phyloP scores from a whole-genome alignment of 441 rosid species.

The Eutrema salsugineum region DNA sequence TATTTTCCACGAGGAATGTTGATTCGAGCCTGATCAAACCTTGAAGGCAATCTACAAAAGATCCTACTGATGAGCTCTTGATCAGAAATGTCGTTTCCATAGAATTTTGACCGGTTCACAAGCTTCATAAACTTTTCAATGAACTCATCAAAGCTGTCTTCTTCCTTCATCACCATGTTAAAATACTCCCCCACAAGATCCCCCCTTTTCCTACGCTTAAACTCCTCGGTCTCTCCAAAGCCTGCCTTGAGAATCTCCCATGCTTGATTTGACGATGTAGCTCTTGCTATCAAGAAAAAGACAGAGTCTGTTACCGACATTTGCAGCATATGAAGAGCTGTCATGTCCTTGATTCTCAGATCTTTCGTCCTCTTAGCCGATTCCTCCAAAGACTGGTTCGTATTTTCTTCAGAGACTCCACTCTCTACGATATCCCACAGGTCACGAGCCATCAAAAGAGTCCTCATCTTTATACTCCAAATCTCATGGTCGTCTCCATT shows the following conservation, averaged over 20 bases:
- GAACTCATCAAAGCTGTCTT: not conserved
- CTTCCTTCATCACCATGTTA: not conserved
- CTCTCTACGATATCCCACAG: not conserved
- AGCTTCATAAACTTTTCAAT: not conserved
- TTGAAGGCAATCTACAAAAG: not conserved
- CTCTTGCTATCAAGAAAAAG: not conserved
- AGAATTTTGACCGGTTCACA: not conserved
- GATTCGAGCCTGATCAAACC: too few relatives aligned
- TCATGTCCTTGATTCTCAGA: not conserved
- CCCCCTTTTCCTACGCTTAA: not conserved
- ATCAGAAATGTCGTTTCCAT: not conserved
- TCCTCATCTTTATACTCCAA: not conserved
- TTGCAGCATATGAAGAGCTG: slow-evolving; percentile 2
- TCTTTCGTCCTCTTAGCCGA: not conserved
- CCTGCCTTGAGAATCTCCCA: not conserved
- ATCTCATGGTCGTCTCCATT: not conserved
- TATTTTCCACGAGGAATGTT: too few relatives aligned
- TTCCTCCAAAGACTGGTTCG: not conserved
- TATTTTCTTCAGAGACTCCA: not conserved
- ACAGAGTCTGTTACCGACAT: not conserved
- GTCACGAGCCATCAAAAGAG: slow-evolving; percentile 1
- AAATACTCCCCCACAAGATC: not conserved
- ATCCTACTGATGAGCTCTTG: not conserved
- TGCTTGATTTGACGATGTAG: not conserved
- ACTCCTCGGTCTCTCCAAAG: not conserved